Evolutionary conservation across 2,329 filamentous ascomycete genomes (phyloP), one percentile per base, ranked within the genome.

Genomic region (Pseudocercospora ulei): DNA sequence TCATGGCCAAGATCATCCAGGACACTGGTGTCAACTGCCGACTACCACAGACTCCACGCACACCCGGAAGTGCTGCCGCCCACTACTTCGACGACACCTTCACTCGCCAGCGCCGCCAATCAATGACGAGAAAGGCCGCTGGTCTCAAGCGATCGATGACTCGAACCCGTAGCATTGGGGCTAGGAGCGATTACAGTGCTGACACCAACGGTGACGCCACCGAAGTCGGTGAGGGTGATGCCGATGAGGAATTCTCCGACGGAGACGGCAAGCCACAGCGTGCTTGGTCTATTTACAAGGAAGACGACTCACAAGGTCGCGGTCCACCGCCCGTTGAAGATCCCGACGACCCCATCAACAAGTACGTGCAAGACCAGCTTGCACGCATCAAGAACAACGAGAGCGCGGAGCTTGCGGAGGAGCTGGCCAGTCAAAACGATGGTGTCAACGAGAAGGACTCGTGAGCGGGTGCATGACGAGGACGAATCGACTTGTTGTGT

Each of bases 21-120:
- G 90, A 96, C 57, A 95, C 88, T 51, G 88, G 83, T 51, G 73
- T 92, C 57, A 90, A 78, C 59, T 94, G 87, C 61, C 83, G 87
- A 55, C 76, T 94, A 8, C 87, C 88, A 1, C 85, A 95, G 56
- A 96, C 90, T 0, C 90, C 90, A 8, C 82, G 86, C 34, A 92
- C 86, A 2, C 87, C 88, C 1, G 77, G 80, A 2, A 75, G 76
- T 1, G 85, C 80, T 25, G 88, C 92, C 64, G 73, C 81, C 5
- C 87, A 95, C 61, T 96, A 96, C 69, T 96, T 96, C 58, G 88
- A 96, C 55, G 88, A 96, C 56, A 76, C 86, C 43, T 81, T 93
- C 61, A 71, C 72, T 37, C 74, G 78, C 23, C 65, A 72, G 47
- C 54, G 68, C 47, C 56, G 58, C 38, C 48, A 47, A 6, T 59